Evolutionary conservation across 352 stramenopile genomes (phyloP), one percentile per base, ranked within the genome.

Genomic region (Phytophthora megakarya): DNA sequence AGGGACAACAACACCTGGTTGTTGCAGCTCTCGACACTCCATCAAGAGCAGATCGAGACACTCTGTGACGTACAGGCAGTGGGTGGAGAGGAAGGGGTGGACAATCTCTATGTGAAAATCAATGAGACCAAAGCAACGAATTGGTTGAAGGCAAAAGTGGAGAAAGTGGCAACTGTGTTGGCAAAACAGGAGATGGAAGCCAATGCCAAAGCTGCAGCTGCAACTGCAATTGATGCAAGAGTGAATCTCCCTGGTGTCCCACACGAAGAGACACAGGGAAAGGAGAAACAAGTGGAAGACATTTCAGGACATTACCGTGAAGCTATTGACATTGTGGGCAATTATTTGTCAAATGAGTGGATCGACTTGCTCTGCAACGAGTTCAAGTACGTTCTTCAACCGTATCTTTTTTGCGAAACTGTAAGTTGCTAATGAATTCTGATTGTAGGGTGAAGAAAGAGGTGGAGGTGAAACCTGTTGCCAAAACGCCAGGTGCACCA

Each of bases 51-150:
- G 21, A 64, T 93, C 19, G 71, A 80, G 42, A 59, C 23, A 19
- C 57, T 93, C 38, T 90, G 76, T 32, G 84, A 93, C 33, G 67
- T 91, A 21, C 76, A 91, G 38, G 32, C 33, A 5, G 75, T 72
- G 6, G 73, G 38, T 18, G 57, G 60, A 7, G 77, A 86, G 22
- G 73, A 78, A 16, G 54, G 61, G 2, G 62, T 92, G 5, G 77
- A 76, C 10, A 78, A 75, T 37, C 49, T 93, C 9, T 86, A 80
- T 48, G 70, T 93, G 35, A 88, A 84, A 21, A 62, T 65, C 8
- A 90, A 72, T 43, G 74, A 89, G 47, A 38, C 33, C 21, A 93
- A 93, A 50, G 70, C 72, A 12, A 67, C 75, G 35, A 21, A 33
- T 38, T 93, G 81, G 80, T 64, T 92, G n/a, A 50, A 39, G 3